A percentile compares a stretch with the other conserved stretches of the same genome.
These are phyloP conservation scores for Paraphaeosphaeria minitans DNA, from an alignment of 2,329 filamentous ascomycete genomes.

Conservation along the genomic window DNA sequence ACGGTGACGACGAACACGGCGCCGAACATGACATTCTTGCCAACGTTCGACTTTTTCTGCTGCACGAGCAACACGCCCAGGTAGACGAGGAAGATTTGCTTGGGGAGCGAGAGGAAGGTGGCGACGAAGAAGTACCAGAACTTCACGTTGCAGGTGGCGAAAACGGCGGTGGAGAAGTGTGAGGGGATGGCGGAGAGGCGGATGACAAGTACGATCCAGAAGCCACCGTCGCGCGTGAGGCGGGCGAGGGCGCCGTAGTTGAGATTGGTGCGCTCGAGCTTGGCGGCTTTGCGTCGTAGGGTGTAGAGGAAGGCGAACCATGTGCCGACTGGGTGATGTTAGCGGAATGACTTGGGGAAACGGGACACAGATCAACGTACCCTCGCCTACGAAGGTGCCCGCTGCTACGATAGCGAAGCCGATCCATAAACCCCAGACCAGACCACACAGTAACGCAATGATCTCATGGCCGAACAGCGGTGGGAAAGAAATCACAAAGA, in stretches of 20 bases:
- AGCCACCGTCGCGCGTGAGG: conserved; percentile 41
- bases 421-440: conserved; percentile 43
- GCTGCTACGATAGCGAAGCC: conserved; percentile 42
- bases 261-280: conserved; percentile 43
- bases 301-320: conserved; percentile 44
- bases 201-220: conserved; percentile 42
- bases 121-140: conserved; percentile 44
- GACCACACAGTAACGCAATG: conserved; percentile 41
- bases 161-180: conserved; percentile 44
- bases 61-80: conserved; percentile 41
- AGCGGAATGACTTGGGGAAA: not conserved
- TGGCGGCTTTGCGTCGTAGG: conserved; percentile 36
- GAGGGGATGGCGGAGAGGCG: conserved; percentile 42
- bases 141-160: conserved; percentile 45
- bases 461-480: conserved; percentile 44
- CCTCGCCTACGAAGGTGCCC: conserved; percentile 43
- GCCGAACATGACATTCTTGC: conserved; percentile 40
- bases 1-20: conserved; percentile 37
- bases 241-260: conserved; percentile 45
- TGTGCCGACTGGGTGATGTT: conserved; percentile 33
- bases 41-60: conserved; percentile 27
- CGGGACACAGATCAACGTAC: conserved; percentile 19
- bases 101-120: conserved; percentile 41
- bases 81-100: conserved; percentile 45
- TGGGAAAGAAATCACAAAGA: conserved; percentile 43